phyloP scores from a whole-genome alignment of 192 early-diverging fungal genomes.

The Gamsiella multidivaricata region DNA sequence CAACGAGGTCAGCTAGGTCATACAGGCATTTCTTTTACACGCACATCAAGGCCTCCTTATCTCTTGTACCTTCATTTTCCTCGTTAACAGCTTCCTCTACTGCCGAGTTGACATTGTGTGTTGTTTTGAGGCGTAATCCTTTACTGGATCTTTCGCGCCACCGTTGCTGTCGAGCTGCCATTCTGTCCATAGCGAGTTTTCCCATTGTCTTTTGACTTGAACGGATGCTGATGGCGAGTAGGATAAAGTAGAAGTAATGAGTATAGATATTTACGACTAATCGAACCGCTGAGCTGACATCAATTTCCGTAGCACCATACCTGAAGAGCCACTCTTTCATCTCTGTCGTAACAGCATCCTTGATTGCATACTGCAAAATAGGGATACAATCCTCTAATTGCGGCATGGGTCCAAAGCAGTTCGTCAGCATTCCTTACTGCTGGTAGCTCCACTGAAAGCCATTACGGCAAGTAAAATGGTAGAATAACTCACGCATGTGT shows the following conservation, averaged over 20 bases:
- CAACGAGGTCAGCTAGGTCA: too few species aligned
- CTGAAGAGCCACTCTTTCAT: slow-evolving; percentile 93
- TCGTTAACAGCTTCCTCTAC: slow-evolving; percentile 88
- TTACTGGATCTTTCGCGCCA: slow-evolving; percentile 60
- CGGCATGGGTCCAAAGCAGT: background rate
- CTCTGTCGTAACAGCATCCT: slow-evolving; percentile 85
- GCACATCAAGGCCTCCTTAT: too few species aligned
- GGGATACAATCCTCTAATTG: slow-evolving; percentile 86
- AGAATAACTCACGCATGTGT: slow-evolving; percentile 71
- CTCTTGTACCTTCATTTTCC: slow-evolving; percentile 82
- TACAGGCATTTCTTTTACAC: too few species aligned
- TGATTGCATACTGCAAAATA: slow-evolving; percentile 88
- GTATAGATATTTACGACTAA: too few species aligned
- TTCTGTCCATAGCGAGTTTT: slow-evolving; percentile 82
- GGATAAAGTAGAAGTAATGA: background rate
- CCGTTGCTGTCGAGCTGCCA: slow-evolving; percentile 74
- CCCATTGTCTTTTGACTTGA: slow-evolving; percentile 86
- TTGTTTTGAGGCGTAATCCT: slow-evolving; percentile 58
- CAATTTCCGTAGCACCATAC: slow-evolving; percentile 52
- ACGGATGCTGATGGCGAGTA: slow-evolving; percentile 69
- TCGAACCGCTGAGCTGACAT: too few species aligned
- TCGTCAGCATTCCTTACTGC: too few species aligned
- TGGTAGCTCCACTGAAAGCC: background rate
- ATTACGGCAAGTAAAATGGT: background rate
- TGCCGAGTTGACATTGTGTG: slow-evolving; percentile 77